phyloP scores from a whole-genome alignment of 1,139 yeast genomes.

The Eremothecium coryli region DNA sequence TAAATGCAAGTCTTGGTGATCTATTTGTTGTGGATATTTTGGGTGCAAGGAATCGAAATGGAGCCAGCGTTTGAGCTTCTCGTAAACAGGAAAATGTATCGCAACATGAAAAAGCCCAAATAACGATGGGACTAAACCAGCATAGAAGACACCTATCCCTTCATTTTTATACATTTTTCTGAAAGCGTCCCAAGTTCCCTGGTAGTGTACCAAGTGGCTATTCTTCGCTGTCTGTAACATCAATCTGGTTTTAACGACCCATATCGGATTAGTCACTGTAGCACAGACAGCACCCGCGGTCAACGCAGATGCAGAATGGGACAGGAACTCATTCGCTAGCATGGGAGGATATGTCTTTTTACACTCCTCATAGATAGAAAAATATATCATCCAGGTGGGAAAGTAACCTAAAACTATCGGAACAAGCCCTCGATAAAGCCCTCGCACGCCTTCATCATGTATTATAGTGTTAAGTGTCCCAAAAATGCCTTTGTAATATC shows the following conservation, averaged over 20 bases:
- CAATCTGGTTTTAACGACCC: constrained; percentile 63
- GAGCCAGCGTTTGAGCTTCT: constrained; percentile 54
- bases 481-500: constrained; percentile 45
- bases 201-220: constrained; percentile 40
- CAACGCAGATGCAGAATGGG: constrained; percentile 72
- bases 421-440: constrained; percentile 81
- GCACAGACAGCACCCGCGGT: constrained; percentile 87
- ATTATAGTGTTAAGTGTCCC: constrained; percentile 57
- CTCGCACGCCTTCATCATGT: constrained; percentile 69
- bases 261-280: constrained; percentile 80
- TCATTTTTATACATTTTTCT: constrained; percentile 67
- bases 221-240: constrained; percentile 62
- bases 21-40: constrained; percentile 12
- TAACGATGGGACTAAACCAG: constrained; percentile 84
- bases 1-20: constrained; percentile 22
- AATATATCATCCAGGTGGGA: constrained; percentile 97
- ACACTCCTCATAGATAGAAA: constrained; percentile 76
- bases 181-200: constrained; percentile 79
- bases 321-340: constrained; percentile 39
- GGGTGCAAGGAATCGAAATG: constrained; percentile 19
- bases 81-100: constrained; percentile 95
- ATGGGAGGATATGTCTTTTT: constrained; percentile 42
- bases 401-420: constrained; percentile 90
- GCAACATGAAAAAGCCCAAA: constrained; percentile 92
- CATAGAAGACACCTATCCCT: constrained; percentile 75